Evolutionary conservation across 192 early-diverging fungal genomes (phyloP).

Genomic region (Mortierella claussenii): DNA sequence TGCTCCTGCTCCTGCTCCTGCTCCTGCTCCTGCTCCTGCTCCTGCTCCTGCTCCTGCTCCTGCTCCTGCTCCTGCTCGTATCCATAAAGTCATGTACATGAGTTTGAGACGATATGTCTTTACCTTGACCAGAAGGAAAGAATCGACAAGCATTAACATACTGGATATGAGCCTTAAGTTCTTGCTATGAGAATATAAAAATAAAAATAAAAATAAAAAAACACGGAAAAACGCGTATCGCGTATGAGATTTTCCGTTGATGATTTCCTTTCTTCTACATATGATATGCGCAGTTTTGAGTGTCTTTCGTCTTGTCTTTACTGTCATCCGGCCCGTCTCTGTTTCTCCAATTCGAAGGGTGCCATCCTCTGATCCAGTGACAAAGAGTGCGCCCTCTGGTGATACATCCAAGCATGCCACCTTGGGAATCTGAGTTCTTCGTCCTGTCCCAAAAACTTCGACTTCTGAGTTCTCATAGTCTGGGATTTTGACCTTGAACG

Average conservation of each 20-base stretch:
- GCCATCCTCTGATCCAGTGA: constrained; percentile 51
- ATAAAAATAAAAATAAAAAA: constrained; percentile 1
- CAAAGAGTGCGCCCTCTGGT: constrained; percentile 59
- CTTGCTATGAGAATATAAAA: constrained; percentile 32
- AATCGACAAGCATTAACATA: constrained; percentile 74
- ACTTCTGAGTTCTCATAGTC: constrained; percentile 32
- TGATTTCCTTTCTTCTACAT: not conserved
- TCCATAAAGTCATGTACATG: no score
- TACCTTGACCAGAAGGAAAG: constrained; percentile 81
- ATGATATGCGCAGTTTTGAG: not conserved
- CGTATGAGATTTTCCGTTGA: not conserved
- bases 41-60: no score
- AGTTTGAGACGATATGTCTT: no score
- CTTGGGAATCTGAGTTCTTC: constrained; percentile 24
- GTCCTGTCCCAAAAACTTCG: constrained; percentile 53
- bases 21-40: no score
- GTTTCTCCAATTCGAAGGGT: constrained; percentile 55
- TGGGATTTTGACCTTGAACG: constrained; percentile 54
- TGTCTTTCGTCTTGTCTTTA: constrained; percentile 20
- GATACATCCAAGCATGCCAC: constrained; percentile 56
- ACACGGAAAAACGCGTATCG: not conserved
- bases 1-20: no score
- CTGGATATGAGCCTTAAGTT: constrained; percentile 71
- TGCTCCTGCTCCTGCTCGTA: no score
- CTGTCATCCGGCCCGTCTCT: constrained; percentile 47